Conservation (phyloP, 805 yeast species). For the Cyberlindnera misumaiensis region DNA sequence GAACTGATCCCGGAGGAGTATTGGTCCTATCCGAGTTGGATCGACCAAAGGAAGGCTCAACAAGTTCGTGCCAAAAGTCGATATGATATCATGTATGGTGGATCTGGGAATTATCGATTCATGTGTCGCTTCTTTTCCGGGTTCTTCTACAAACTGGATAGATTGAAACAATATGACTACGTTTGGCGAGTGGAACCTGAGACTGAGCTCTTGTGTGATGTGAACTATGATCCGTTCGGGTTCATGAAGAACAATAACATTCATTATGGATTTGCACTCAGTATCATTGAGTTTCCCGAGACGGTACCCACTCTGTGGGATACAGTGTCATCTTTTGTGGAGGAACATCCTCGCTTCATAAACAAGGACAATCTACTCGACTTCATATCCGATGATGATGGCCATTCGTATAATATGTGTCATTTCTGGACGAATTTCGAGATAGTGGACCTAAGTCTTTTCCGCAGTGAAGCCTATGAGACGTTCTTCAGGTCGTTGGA, state of each 20-base stretch:
- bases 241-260: conserved; percentile 58
- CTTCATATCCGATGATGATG: conserved; percentile 60
- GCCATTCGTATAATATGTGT: conserved; percentile 70
- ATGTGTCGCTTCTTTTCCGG: conserved; percentile 48
- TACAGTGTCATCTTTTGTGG: conserved; percentile 32
- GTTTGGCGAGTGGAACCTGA: conserved; percentile 79
- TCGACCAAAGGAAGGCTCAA: conserved; percentile 31
- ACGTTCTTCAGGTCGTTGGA: conserved; percentile 69
- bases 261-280: conserved; percentile 68
- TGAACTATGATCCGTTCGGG: conserved; percentile 45
- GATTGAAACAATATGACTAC: conserved; percentile 51
- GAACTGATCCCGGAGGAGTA: conserved; percentile 36
- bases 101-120: conserved; percentile 58
- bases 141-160: conserved; percentile 55
- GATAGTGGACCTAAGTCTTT: conserved; percentile 70
- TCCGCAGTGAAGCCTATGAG: conserved; percentile 63
- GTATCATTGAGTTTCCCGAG: conserved; percentile 62
- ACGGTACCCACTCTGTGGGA: conserved; percentile 46
- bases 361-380: conserved; percentile 51
- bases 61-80: conserved; percentile 24
- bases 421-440: conserved; percentile 94
- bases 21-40: conserved; percentile 42
- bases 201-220: conserved; percentile 51
- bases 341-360: conserved; percentile 18
- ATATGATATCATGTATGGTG: conserved; percentile 38